Percentiles rank a stretch among this genome's conserved stretches.
phyloP scores from a whole-genome alignment of 345 rosid genomes.

The Melaleuca alternifolia region DNA sequence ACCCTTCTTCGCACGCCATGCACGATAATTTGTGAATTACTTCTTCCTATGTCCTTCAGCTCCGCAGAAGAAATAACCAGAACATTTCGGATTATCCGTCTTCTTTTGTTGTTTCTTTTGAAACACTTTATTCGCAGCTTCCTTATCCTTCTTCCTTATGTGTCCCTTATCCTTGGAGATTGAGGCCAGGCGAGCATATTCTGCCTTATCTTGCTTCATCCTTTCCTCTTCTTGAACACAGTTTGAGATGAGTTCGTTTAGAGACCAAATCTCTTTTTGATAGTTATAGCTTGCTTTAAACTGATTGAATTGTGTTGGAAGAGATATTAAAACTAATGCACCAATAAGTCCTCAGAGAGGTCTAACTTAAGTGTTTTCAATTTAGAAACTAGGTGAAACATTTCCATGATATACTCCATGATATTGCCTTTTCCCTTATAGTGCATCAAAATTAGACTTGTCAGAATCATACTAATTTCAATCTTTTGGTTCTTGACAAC shows the following conservation, averaged over 20 bases:
- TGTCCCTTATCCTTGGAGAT: too few species aligned
- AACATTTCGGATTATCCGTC: not conserved
- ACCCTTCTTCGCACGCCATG: not conserved
- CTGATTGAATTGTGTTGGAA: not conserved
- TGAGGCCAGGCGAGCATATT: not conserved
- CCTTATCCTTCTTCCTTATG: too few species aligned
- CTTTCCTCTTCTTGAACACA: not conserved
- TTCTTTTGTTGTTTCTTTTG: too few species aligned
- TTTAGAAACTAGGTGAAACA: not conserved
- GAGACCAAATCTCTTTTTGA: not conserved
- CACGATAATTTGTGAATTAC: not conserved
- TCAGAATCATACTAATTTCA: too few species aligned
- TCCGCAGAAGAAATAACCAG: not conserved
- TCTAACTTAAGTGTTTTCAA: not conserved
- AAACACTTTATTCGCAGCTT: too few species aligned
- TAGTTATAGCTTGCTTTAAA: too few species aligned
- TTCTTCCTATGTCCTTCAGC: not conserved
- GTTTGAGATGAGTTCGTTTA: conserved; percentile 8
- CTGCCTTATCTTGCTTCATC: not conserved
- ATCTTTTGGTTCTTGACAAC: too few species aligned
- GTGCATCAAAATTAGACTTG: too few species aligned
- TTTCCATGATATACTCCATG: not conserved
- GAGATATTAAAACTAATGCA: conserved; percentile 5
- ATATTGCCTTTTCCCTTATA: not conserved
- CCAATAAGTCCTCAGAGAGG: not conserved